These are phyloP conservation scores for Candida smagusa DNA, from an alignment of 1,139 yeast genomes.

Conservation along the genomic window DNA sequence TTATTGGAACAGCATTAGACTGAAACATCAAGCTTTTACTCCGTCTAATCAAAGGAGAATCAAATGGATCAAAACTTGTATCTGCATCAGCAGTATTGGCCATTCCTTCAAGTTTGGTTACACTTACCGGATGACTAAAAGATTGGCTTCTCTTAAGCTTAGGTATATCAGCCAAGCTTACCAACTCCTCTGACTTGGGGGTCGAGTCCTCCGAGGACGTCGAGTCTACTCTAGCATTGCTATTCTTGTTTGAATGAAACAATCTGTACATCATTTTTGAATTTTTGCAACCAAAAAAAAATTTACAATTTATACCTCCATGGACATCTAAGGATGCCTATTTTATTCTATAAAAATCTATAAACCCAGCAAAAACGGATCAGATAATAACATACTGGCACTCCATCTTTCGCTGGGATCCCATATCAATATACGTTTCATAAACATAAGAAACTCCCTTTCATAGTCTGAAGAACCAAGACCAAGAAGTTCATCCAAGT, in stretches of 20 bases:
- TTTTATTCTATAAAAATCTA: neutral
- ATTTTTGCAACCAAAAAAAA: too few species aligned
- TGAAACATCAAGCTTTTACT: conserved; percentile 8
- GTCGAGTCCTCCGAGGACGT: neutral
- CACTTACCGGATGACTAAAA: conserved; percentile 4
- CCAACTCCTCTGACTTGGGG: neutral
- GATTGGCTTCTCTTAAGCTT: conserved; percentile 8
- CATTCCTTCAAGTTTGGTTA: conserved; percentile 5
- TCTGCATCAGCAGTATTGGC: conserved; percentile 8
- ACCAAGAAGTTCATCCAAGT: conserved; percentile 42
- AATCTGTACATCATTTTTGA: too few species aligned
- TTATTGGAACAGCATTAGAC: neutral
- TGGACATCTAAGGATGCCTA: too few species aligned
- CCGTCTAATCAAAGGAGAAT: conserved; percentile 8
- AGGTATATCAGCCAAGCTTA: conserved; percentile 5
- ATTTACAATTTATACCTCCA: too few species aligned
- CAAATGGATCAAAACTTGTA: conserved; percentile 12
- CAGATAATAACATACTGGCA: conserved; percentile 15
- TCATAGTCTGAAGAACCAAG: conserved; percentile 22
- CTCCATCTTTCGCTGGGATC: conserved; percentile 47
- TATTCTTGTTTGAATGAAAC: too few species aligned
- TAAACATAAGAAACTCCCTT: conserved; percentile 25
- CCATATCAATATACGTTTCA: conserved; percentile 50
- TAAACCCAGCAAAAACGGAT: neutral
- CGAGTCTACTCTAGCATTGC: too few species aligned